Evolutionary conservation across 257 asterid genomes (phyloP).

Genomic region (Phtheirospermum japonicum): DNA sequence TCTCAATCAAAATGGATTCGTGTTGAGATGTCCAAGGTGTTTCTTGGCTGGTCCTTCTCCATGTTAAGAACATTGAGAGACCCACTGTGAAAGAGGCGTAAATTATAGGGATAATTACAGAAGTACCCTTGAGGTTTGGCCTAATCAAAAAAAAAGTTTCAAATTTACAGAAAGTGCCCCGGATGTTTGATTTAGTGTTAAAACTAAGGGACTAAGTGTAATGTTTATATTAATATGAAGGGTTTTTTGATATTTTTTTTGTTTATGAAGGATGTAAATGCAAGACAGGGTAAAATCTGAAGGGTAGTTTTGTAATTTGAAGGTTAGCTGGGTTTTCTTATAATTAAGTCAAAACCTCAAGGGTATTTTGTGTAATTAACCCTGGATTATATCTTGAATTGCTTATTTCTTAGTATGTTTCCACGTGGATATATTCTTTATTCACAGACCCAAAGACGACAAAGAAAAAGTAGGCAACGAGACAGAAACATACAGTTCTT

Average conservation of each 20-base stretch:
- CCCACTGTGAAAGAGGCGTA: not conserved
- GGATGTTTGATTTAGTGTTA: not conserved
- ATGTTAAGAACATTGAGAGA: slow-evolving; percentile 8
- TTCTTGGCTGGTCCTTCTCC: not conserved
- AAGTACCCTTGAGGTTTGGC: not conserved
- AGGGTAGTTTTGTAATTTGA: not conserved
- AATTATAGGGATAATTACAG: not conserved
- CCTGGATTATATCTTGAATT: not conserved
- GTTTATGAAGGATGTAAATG: not conserved
- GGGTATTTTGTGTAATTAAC: not conserved
- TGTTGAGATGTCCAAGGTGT: slow-evolving; percentile 20
- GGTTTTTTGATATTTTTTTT: not conserved
- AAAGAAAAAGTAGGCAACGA: too few relatives aligned
- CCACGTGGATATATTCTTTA: not conserved
- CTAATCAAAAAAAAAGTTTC: not conserved
- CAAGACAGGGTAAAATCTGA: not conserved
- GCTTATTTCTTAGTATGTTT: not conserved
- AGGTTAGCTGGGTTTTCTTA: not conserved
- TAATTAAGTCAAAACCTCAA: not conserved
- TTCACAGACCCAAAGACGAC: too few relatives aligned
- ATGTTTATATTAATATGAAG: not conserved
- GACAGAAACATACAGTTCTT: too few relatives aligned
- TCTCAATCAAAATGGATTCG: slow-evolving; percentile 16
- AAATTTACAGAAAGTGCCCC: not conserved
- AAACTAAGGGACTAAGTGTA: not conserved